Conservation (phyloP, 2,329 filamentous ascomycete genomes). For the Alternaria sp. region DNA sequence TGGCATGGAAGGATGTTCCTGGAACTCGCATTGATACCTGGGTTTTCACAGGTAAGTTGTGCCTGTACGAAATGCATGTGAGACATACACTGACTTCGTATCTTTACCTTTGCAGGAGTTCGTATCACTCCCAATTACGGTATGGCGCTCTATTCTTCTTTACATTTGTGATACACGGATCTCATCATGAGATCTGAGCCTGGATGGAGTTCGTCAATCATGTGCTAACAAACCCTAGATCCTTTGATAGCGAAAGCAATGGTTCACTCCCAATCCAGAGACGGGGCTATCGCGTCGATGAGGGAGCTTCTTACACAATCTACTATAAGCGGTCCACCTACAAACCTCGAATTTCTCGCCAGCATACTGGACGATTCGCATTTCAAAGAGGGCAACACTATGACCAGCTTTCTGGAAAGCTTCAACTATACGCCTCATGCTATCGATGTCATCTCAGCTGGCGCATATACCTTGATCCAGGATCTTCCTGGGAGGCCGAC, state of each 20-base stretch:
- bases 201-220: background rate
- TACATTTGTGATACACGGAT: background rate
- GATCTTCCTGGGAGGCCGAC: conserved; percentile 66
- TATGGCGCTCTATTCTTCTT: background rate
- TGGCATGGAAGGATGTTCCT: conserved; percentile 62
- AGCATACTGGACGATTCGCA: conserved; percentile 58
- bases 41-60: conserved; percentile 62
- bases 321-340: conserved; percentile 62
- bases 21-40: conserved; percentile 70
- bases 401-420: conserved; percentile 64
- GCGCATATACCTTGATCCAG: conserved; percentile 67
- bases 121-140: conserved; percentile 66
- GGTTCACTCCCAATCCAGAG: conserved; percentile 57
- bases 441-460: conserved; percentile 65
- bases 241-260: conserved; percentile 68
- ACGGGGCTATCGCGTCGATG: conserved; percentile 58
- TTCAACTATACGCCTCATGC: conserved; percentile 62
- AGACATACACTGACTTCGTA: background rate
- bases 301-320: conserved; percentile 56
- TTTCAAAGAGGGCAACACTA: conserved; percentile 62
- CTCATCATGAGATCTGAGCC: background rate
- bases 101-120: conserved; percentile 23
- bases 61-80: background rate
- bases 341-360: conserved; percentile 66
- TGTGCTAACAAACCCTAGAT: conserved; percentile 33